phyloP scores from a whole-genome alignment of 805 yeast genomes.

The Dipodascus geniculatus region DNA sequence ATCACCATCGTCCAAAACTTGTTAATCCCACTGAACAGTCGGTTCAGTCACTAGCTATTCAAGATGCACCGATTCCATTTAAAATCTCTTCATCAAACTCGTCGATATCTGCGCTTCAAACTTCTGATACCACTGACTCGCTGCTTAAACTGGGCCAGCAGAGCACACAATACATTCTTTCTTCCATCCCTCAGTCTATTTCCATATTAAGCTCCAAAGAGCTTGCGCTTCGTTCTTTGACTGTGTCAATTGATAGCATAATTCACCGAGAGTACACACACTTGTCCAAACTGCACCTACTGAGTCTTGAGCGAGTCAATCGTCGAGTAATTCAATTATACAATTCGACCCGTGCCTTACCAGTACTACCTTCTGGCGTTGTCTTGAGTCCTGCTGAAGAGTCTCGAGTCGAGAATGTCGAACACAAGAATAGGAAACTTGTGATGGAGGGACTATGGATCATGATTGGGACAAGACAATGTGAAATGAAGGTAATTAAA shows the following conservation, averaged over 20 bases:
- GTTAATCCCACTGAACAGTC: not conserved
- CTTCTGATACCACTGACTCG: not conserved
- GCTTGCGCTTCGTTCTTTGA: not conserved
- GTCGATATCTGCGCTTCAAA: not conserved
- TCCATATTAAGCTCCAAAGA: not conserved
- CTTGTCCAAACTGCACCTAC: not conserved
- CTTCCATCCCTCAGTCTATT: not conserved
- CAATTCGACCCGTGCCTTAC: not conserved
- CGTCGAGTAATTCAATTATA: not conserved
- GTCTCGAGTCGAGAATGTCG: not conserved
- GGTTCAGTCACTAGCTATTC: not conserved
- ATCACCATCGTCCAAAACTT: not conserved
- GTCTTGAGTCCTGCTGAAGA: not conserved
- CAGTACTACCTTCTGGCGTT: not conserved
- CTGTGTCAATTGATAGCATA: not conserved
- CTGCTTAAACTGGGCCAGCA: not conserved
- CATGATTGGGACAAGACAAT: not conserved
- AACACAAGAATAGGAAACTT: not conserved
- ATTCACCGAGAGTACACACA: not conserved
- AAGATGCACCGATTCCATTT: not conserved
- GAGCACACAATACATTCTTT: not conserved
- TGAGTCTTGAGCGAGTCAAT: not conserved
- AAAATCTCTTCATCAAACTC: not conserved
- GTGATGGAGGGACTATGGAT: not conserved
- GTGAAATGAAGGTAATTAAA: not conserved